These are phyloP conservation scores for Metschnikowia arizonensis DNA, from an alignment of 805 yeast genomes.

Conservation along the genomic window DNA sequence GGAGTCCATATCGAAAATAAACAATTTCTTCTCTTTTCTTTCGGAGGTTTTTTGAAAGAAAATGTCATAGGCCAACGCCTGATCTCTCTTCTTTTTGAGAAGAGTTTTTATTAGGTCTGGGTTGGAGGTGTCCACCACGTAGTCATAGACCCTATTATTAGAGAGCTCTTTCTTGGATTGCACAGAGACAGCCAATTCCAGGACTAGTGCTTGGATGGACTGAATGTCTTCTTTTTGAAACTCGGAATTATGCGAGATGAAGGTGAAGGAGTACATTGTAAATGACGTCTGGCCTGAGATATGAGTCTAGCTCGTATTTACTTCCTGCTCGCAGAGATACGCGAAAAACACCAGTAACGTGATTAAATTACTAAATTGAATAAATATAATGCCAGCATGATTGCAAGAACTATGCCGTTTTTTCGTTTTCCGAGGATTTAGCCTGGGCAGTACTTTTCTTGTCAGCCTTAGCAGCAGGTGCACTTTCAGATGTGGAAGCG, in stretches of 20 bases:
- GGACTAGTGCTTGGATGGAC: constrained; percentile 12
- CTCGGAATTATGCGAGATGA: constrained; percentile 16
- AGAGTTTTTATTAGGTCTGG: constrained; percentile 14
- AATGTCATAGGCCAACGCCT: constrained; percentile 23
- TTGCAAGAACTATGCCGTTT: neutral
- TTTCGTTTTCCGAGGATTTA: neutral
- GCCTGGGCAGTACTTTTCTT: too few relatives aligned
- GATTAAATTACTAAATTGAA: neutral
- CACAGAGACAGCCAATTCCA: constrained; percentile 11
- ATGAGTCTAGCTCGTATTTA: neutral
- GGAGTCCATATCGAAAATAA: constrained; percentile 97
- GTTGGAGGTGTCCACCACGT: constrained; percentile 12
- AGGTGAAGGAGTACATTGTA: constrained; percentile 16
- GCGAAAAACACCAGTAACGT: neutral
- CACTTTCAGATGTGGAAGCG: neutral
- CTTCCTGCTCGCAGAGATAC: neutral
- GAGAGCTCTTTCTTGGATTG: constrained; percentile 15
- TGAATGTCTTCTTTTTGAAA: constrained; percentile 10
- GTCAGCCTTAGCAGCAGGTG: neutral
- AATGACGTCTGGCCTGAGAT: neutral
- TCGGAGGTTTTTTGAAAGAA: constrained; percentile 26
- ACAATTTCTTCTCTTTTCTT: constrained; percentile 47
- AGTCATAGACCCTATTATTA: constrained; percentile 18
- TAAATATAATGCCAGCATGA: neutral
- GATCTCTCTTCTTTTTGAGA: constrained; percentile 12